Evolutionary conservation across 345 rosid genomes (phyloP).

Genomic region (Eucalyptus regnans): DNA sequence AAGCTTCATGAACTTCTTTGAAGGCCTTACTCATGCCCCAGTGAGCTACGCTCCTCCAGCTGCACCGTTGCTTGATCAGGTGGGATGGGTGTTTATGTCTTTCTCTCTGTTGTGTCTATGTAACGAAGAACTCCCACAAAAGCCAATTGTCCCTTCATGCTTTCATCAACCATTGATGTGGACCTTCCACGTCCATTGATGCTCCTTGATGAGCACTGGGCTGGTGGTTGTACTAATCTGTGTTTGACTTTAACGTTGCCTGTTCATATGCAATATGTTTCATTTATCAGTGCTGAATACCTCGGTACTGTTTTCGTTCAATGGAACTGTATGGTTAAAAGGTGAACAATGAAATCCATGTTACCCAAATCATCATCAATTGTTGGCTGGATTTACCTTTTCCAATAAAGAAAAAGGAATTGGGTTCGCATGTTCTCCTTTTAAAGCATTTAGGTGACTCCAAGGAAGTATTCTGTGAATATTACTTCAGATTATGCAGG

Average conservation of each 20-base stretch:
- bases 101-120: neutral
- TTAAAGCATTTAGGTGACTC: neutral
- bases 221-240: neutral
- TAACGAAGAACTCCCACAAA: neutral
- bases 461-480: neutral
- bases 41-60: slow-evolving; percentile 10
- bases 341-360: neutral
- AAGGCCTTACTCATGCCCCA: slow-evolving; percentile 32
- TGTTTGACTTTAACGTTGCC: neutral
- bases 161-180: neutral
- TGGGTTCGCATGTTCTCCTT: neutral
- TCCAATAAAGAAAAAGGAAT: neutral
- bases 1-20: slow-evolving; percentile 56
- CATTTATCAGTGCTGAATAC: neutral
- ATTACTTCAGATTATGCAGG: neutral
- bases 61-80: slow-evolving; percentile 39
- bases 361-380: neutral
- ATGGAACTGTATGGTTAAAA: neutral
- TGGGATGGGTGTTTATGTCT: neutral
- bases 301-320: neutral
- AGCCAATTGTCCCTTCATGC: neutral
- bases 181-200: neutral
- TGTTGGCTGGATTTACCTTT: neutral
- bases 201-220: neutral
- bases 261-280: neutral